phyloP scores from a whole-genome alignment of 306 rosid genomes.

The Oxytropis ochrocephala region DNA sequence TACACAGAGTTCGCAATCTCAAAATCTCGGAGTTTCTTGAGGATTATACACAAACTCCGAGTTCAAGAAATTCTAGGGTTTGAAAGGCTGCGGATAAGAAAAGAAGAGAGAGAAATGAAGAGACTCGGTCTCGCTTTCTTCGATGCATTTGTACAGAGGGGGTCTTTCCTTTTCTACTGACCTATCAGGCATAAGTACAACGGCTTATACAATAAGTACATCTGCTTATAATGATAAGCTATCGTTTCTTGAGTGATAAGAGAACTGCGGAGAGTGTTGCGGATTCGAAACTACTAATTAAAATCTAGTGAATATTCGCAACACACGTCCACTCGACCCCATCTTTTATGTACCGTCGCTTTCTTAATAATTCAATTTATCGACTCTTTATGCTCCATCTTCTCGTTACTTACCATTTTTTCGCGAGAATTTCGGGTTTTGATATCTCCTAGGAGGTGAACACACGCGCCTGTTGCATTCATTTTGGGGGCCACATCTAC shows the following conservation, averaged over 20 bases:
- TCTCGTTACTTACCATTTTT: background rate
- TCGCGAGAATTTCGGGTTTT: background rate
- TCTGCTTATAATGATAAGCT: fast-evolving
- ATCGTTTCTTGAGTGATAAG: constrained; percentile 30
- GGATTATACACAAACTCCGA: constrained; percentile 24
- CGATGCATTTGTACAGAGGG: constrained; percentile 56
- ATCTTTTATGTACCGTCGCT: constrained; percentile 38
- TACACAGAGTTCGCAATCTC: background rate
- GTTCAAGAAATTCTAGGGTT: constrained; percentile 65
- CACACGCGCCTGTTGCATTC: constrained; percentile 14
- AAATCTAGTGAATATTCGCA: constrained; percentile 69
- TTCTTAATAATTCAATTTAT: constrained; percentile 8
- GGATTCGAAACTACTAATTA: constrained; percentile 68
- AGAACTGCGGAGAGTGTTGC: background rate
- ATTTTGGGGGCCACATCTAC: background rate
- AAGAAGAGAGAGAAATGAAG: constrained; percentile 20
- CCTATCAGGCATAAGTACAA: constrained; percentile 37
- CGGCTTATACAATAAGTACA: fast-evolving
- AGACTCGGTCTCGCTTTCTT: constrained; percentile 71
- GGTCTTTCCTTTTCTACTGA: constrained; percentile 52
- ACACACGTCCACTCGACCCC: constrained; percentile 64
- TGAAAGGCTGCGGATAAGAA: constrained; percentile 46
- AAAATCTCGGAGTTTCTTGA: background rate
- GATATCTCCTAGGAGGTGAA: background rate
- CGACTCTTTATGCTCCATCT: background rate